phyloP scores from a whole-genome alignment of 352 stramenopile genomes.

The Globisporangium nunn region DNA sequence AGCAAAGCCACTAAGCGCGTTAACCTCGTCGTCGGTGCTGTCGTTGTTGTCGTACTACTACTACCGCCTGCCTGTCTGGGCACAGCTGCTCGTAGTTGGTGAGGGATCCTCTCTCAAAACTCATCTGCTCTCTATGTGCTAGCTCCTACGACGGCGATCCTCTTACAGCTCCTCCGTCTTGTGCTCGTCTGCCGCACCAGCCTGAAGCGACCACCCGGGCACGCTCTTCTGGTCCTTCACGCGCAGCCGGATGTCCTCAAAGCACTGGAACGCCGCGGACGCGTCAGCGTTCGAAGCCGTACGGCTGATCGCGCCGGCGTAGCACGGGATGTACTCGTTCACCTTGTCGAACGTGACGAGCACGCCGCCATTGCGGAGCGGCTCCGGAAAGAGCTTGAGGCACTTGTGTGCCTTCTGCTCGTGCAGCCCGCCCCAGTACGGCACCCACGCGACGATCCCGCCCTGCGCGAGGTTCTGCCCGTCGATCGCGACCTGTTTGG shows the following conservation, averaged over 20 bases:
- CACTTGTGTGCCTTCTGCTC: constrained; percentile 30
- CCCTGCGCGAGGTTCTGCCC: constrained; percentile 75
- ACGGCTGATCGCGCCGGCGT: constrained; percentile 17
- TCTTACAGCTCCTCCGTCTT: constrained; percentile 22
- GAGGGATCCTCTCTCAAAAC: neutral
- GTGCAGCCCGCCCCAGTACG: constrained; percentile 65
- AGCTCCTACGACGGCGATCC: neutral
- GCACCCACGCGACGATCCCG: constrained; percentile 55
- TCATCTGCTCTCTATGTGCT: neutral
- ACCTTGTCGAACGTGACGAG: constrained; percentile 58
- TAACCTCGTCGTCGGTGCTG: neutral
- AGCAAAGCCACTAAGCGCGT: neutral
- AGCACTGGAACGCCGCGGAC: constrained; percentile 49
- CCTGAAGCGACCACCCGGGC: constrained; percentile 68
- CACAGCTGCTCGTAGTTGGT: no score
- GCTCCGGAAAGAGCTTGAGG: constrained; percentile 45
- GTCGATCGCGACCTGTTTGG: constrained; percentile 59
- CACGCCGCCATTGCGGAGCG: constrained; percentile 63
- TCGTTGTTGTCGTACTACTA: neutral
- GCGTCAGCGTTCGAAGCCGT: constrained; percentile 14
- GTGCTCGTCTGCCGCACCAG: constrained; percentile 15
- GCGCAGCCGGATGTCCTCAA: constrained; percentile 61
- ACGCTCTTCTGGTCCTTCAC: constrained; percentile 83
- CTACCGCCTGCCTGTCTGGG: neutral
- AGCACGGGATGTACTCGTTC: constrained; percentile 78